phyloP scores from a whole-genome alignment of 1,139 yeast genomes.

The Candida gigantensis region DNA sequence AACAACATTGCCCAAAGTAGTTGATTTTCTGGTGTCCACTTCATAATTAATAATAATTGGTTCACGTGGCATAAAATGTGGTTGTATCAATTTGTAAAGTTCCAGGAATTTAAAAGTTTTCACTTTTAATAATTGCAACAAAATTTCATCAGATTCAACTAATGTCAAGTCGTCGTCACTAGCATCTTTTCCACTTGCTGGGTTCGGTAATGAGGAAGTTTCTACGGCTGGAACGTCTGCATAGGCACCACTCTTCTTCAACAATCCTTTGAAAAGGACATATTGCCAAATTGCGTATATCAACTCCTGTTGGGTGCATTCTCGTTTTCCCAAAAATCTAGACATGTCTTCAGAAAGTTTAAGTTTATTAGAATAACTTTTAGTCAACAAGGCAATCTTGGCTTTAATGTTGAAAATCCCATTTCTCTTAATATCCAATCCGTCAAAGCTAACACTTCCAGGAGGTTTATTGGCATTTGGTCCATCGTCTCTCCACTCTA shows the following conservation, averaged over 20 bases:
- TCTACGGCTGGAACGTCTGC: conserved; percentile 42
- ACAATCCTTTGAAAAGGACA: conserved; percentile 70
- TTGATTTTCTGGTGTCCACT: conserved; percentile 70
- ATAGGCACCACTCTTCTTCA: conserved; percentile 41
- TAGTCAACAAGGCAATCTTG: conserved; percentile 77
- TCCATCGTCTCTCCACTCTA: conserved; percentile 45
- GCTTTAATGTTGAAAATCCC: conserved; percentile 71
- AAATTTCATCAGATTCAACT: conserved; percentile 65
- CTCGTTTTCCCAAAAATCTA: conserved; percentile 69
- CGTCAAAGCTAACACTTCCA: conserved; percentile 65
- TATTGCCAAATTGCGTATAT: conserved; percentile 88
- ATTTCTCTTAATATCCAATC: conserved; percentile 78
- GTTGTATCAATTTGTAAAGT: conserved; percentile 63
- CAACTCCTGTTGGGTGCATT: conserved; percentile 85
- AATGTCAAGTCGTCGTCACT: conserved; percentile 41
- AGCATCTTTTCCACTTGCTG: conserved; percentile 21
- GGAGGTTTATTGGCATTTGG: conserved; percentile 24
- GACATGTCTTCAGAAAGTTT: conserved; percentile 65
- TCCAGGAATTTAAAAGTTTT: conserved; percentile 67
- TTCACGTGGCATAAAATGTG: conserved; percentile 68
- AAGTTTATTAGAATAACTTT: conserved; percentile 64
- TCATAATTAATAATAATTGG: conserved; percentile 79
- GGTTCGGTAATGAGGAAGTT: conserved; percentile 12
- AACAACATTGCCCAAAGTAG: conserved; percentile 79
- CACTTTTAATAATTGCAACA: conserved; percentile 57